phyloP scores from a whole-genome alignment of 441 rosid species.

The Erodium trifolium region DNA sequence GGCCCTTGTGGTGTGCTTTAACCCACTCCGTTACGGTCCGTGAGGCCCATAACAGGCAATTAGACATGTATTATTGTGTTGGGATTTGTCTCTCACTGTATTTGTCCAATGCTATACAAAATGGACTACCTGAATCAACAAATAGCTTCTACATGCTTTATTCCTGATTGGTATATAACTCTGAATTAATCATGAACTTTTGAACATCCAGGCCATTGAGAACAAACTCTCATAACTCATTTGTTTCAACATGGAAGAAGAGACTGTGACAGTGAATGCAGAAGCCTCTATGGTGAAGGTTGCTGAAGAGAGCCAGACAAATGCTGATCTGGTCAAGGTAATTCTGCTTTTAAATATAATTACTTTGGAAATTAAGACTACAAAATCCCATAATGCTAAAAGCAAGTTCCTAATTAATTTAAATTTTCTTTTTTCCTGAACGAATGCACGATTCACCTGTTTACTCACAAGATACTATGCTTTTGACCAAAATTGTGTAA shows the following conservation, averaged over 20 bases:
- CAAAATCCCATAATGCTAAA: neutral
- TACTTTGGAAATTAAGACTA: neutral
- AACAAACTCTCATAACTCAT: slow-evolving; percentile 13
- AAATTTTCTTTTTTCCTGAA: neutral
- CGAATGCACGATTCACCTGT: neutral
- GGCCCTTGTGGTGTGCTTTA: no score
- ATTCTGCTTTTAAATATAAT: neutral
- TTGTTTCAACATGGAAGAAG: slow-evolving; percentile 50
- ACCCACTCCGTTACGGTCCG: no score
- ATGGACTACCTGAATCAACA: neutral
- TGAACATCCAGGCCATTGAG: slow-evolving; percentile 16
- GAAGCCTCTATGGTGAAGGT: slow-evolving; percentile 48
- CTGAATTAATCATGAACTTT: neutral
- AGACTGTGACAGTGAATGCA: slow-evolving; percentile 31
- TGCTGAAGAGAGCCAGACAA: slow-evolving; percentile 30
- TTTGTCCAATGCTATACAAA: neutral
- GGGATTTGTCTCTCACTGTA: neutral
- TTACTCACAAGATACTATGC: neutral
- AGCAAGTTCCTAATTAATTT: neutral
- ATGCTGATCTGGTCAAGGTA: slow-evolving; percentile 49
- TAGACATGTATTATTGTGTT: neutral
- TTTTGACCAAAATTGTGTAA: neutral
- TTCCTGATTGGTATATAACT: neutral
- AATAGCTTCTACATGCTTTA: neutral
- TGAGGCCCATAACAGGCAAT: no score